phyloP scores from a whole-genome alignment of 2,329 filamentous ascomycete species.

The Herpotrichia juniperi region DNA sequence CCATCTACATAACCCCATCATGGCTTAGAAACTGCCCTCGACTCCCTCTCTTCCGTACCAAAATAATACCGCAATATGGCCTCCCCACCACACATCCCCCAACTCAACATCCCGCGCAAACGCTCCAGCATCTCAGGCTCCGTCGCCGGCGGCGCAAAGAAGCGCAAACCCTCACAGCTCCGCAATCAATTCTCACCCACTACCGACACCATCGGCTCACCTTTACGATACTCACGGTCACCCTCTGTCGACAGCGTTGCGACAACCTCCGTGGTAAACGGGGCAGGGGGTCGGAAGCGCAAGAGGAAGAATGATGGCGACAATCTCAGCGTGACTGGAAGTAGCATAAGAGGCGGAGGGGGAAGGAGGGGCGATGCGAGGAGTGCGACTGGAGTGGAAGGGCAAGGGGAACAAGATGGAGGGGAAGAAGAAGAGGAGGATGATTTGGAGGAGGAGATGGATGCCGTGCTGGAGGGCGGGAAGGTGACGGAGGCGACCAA shows the following conservation, averaged over 20 bases:
- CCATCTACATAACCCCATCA: neutral
- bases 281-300: conserved; percentile 60
- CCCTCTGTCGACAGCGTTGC: conserved; percentile 68
- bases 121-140: conserved; percentile 60
- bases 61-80: conserved; percentile 57
- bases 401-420: conserved; percentile 58
- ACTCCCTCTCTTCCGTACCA: neutral
- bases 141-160: conserved; percentile 61
- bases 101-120: conserved; percentile 65
- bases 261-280: conserved; percentile 54
- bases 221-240: conserved; percentile 64
- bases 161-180: conserved; percentile 75
- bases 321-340: conserved; percentile 41
- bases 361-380: conserved; percentile 18
- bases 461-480: conserved; percentile 11
- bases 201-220: conserved; percentile 54
- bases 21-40: neutral
- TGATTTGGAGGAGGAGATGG: conserved; percentile 10
- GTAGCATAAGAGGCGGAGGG: conserved; percentile 35
- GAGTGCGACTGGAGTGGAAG: conserved; percentile 38
- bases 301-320: conserved; percentile 59
- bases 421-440: conserved; percentile 11
- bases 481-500: conserved; percentile 59
- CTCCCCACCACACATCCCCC: conserved; percentile 61
- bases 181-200: conserved; percentile 82